phyloP scores from a whole-genome alignment of 768 basidiomycete genomes.

The Mycena epipterygia region DNA sequence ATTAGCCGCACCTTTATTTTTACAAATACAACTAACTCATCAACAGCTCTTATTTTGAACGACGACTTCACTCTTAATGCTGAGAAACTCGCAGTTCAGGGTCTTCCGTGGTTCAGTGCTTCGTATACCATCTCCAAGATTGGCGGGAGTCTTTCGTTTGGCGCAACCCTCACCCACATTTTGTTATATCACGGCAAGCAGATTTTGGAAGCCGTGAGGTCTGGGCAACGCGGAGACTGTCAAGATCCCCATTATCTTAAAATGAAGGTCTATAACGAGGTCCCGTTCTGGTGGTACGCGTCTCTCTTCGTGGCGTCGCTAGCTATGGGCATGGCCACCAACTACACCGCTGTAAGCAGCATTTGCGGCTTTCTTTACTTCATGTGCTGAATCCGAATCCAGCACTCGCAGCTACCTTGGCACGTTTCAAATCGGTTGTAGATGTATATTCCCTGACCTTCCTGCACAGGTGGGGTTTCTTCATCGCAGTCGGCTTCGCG shows the following conservation, averaged over 20 bases:
- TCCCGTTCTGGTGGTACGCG: slow-evolving; percentile 66
- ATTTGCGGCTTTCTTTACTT: background rate
- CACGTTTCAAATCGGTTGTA: background rate
- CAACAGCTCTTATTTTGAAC: slow-evolving; percentile 65
- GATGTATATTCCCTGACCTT: background rate
- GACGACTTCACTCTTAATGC: slow-evolving; percentile 63
- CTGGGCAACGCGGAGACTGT: slow-evolving; percentile 50
- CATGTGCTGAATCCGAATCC: background rate
- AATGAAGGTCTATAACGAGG: slow-evolving; percentile 60
- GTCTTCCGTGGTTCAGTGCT: slow-evolving; percentile 61
- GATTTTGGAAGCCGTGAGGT: slow-evolving; percentile 57
- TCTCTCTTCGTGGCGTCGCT: slow-evolving; percentile 58
- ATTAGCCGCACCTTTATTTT: no score
- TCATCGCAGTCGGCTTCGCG: slow-evolving; percentile 67
- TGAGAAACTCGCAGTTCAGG: slow-evolving; percentile 57
- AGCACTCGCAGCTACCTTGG: slow-evolving; percentile 40
- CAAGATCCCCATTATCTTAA: slow-evolving; percentile 70
- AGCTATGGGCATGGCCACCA: slow-evolving; percentile 65
- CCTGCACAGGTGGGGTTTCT: slow-evolving; percentile 59
- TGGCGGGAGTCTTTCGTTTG: slow-evolving; percentile 52
- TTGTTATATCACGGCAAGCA: slow-evolving; percentile 68
- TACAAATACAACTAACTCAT: no score
- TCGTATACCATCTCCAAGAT: slow-evolving; percentile 60
- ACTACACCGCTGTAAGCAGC: slow-evolving; percentile 57
- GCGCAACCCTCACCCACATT: slow-evolving; percentile 66